Evolutionary conservation across 345 rosid species (phyloP), one percentile per base, ranked within the genome.

Genomic region (Euphorbia lathyris): DNA sequence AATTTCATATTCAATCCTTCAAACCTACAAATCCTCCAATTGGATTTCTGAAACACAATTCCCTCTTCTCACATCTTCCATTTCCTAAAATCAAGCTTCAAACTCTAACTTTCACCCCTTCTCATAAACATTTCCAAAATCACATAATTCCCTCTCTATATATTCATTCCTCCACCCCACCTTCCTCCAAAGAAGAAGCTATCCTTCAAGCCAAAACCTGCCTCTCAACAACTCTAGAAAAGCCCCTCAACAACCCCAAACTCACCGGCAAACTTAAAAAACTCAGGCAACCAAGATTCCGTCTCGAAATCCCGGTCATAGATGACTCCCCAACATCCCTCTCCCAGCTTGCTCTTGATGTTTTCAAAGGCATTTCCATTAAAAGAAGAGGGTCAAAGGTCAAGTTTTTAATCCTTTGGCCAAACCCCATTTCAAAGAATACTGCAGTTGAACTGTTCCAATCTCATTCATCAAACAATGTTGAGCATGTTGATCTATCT

Each of bases 191-290:
- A 78, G 97, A 87, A 81, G 96, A 91, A 77, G 94, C 98, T 69
- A 81, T 91, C 58, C 82, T 78, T 67, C 92, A 88, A 80, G 94
- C 94, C 78, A 91, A 84, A 66, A 89, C 85, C 73, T 90, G 90
- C 76, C 88, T 93, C 80, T 77, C 87, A 9, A 81, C 84, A 67
- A 80, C 87, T 73, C 82, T 89, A 32, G 77, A 82, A 71, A 93
- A 85, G 83, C 91, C 96, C 48, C 85, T 90, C 52, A 85, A 89
- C 82, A 90, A 87, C 74, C 93, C 92, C 19, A 90, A 84, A 70
- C 86, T 89, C 22, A 73, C 85, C 6, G 87, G 89, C 9, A 87
- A 85, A 65, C 82, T 87, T 78, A 93, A 84, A 86, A 93, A 86
- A 62, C 69, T 87, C 9, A 89, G 86, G 78, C 97, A 90, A 66